Percentiles rank a stretch among this genome's conserved stretches.
Evolutionary conservation across 2,329 filamentous ascomycete genomes (phyloP).

Genomic region (Xylariaceae sp.): DNA sequence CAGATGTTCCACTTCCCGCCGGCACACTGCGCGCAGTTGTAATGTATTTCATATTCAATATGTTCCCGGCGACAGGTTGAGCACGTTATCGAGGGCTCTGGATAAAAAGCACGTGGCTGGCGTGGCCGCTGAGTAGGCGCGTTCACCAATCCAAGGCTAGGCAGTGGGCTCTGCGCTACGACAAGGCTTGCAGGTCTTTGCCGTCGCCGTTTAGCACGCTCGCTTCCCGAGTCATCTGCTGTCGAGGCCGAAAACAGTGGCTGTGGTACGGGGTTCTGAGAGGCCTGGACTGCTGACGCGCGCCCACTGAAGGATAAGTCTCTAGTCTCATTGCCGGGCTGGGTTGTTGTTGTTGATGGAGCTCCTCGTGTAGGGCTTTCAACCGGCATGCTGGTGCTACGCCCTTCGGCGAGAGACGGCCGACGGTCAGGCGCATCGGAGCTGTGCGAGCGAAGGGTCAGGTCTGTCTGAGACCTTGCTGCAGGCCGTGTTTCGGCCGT

Average conservation of each 20-base stretch:
- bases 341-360: conserved; percentile 16
- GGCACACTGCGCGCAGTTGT: conserved; percentile 69
- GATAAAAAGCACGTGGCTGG: conserved; percentile 45
- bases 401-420: conserved; percentile 37
- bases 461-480: conserved; percentile 60
- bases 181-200: conserved; percentile 38
- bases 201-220: conserved; percentile 24
- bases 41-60: conserved; percentile 83
- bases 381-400: conserved; percentile 36
- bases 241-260: conserved; percentile 12
- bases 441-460: conserved; percentile 41
- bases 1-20: conserved; percentile 74
- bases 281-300: conserved; percentile 19
- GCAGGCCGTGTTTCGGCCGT: conserved; percentile 44
- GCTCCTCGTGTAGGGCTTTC: conserved; percentile 20
- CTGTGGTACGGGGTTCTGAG: conserved; percentile 14
- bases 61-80: conserved; percentile 62
- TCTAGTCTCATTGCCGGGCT: conserved; percentile 16
- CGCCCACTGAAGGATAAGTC: conserved; percentile 36
- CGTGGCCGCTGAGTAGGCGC: conserved; percentile 25
- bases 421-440: conserved; percentile 34
- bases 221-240: conserved; percentile 17
- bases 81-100: conserved; percentile 70
- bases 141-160: conserved; percentile 28
- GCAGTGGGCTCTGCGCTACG: conserved; percentile 30